These are phyloP conservation scores for Suhomyces choctaworum DNA, from an alignment of 1,139 yeast species.

Conservation along the genomic window DNA sequence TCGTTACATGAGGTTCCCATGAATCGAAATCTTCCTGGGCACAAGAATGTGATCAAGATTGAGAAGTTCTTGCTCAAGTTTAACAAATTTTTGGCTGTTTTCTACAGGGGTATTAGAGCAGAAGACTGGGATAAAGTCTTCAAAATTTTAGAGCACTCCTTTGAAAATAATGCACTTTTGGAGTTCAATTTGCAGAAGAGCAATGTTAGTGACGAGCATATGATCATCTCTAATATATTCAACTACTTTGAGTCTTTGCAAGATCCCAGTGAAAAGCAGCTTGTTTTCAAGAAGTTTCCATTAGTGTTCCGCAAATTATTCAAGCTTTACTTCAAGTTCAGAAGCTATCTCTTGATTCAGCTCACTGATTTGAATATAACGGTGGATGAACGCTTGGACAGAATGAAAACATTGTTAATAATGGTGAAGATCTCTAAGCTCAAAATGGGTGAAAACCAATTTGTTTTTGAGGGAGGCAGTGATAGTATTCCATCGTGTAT, in stretches of 20 bases:
- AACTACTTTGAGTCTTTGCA: slow-evolving; percentile 62
- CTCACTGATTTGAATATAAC: slow-evolving; percentile 59
- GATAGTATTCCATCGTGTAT: slow-evolving; percentile 77
- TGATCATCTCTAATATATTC: slow-evolving; percentile 69
- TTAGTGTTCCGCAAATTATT: slow-evolving; percentile 66
- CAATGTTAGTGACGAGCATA: slow-evolving; percentile 51
- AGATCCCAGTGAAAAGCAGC: slow-evolving; percentile 41
- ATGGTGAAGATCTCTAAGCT: slow-evolving; percentile 66
- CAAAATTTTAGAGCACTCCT: slow-evolving; percentile 72
- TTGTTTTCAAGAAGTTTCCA: slow-evolving; percentile 61
- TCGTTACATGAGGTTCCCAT: slow-evolving; percentile 49
- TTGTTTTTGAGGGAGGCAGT: slow-evolving; percentile 46
- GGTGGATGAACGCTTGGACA: slow-evolving; percentile 60
- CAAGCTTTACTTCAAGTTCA: slow-evolving; percentile 66
- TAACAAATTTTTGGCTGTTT: slow-evolving; percentile 61
- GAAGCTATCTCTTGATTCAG: slow-evolving; percentile 63
- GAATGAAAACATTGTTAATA: slow-evolving; percentile 70
- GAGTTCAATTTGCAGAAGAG: slow-evolving; percentile 51
- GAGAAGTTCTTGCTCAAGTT: slow-evolving; percentile 62
- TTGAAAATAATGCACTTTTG: slow-evolving; percentile 54
- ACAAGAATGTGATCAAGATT: slow-evolving; percentile 45
- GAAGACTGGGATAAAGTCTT: slow-evolving; percentile 81
- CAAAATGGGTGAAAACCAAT: slow-evolving; percentile 69
- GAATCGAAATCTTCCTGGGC: slow-evolving; percentile 50
- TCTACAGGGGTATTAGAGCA: slow-evolving; percentile 59